Evolutionary conservation across 768 basidiomycete genomes (phyloP).

Genomic region (Leccinum barrowsii): DNA sequence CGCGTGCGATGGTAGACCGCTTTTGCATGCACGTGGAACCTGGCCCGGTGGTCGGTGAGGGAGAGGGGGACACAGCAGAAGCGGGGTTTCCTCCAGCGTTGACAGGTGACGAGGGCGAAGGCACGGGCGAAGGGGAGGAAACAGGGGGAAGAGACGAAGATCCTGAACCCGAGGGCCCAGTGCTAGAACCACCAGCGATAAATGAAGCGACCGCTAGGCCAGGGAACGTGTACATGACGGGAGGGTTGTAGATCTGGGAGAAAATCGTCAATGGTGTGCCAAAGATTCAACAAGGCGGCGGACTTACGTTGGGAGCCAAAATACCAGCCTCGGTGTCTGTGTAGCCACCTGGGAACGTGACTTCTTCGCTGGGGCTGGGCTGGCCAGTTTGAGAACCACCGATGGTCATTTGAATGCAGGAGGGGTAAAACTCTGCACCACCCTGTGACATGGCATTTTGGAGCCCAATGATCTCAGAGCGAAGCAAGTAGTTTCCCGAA

Average conservation of each 20-base stretch:
- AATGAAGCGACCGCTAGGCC: conserved; percentile 47
- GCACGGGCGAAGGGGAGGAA: neutral
- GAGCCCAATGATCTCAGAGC: conserved; percentile 76
- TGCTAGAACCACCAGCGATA: conserved; percentile 17
- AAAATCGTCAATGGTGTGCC: neutral
- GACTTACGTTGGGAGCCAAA: conserved; percentile 43
- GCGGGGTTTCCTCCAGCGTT: neutral
- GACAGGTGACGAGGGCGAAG: conserved; percentile 1
- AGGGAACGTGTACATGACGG: conserved; percentile 44
- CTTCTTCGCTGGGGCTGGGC: conserved; percentile 34
- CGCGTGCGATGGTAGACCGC: conserved; percentile 3
- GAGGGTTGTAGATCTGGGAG: conserved; percentile 27
- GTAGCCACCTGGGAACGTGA: conserved; percentile 70
- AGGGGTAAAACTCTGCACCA: conserved; percentile 45
- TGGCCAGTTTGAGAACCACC: conserved; percentile 27
- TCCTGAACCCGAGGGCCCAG: conserved; percentile 5
- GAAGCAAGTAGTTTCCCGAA: conserved; percentile 68
- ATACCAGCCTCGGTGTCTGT: conserved; percentile 66
- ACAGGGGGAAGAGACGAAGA: neutral
- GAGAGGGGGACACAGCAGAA: neutral
- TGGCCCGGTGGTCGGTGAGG: conserved; percentile 7
- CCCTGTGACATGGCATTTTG: conserved; percentile 51
- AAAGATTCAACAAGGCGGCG: neutral
- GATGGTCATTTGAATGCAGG: conserved; percentile 26
- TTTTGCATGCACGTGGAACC: conserved; percentile 11